A percentile compares a stretch with the other conserved stretches of the same genome.
Evolutionary conservation across 805 yeast species (phyloP).

Genomic region (Peterozyma toletana): DNA sequence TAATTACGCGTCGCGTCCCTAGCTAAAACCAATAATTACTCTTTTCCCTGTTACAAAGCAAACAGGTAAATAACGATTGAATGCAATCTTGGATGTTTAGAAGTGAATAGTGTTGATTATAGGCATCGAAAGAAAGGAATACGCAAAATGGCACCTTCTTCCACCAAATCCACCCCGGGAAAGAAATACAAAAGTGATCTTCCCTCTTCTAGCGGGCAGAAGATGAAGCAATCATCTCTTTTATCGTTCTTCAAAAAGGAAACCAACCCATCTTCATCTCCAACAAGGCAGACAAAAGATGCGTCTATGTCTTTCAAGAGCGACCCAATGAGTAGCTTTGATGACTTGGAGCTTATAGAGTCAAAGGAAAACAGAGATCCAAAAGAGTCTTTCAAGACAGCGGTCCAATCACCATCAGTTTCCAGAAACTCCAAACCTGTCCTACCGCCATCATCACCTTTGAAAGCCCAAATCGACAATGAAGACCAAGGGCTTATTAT

Average conservation of each 20-base stretch:
- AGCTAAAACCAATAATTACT: too few species aligned
- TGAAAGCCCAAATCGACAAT: background rate
- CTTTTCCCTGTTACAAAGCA: too few species aligned
- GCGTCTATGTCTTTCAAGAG: background rate
- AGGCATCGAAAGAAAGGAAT: background rate
- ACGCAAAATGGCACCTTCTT: background rate
- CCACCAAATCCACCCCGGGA: slow-evolving; percentile 3
- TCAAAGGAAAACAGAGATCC: slow-evolving; percentile 5
- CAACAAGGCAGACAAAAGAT: slow-evolving; percentile 1
- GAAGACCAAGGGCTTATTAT: too few species aligned
- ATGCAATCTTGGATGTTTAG: too few species aligned
- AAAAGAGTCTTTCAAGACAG: slow-evolving; percentile 1
- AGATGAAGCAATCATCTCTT: slow-evolving; percentile 27
- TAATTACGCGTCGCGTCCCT: too few species aligned
- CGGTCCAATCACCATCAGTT: background rate
- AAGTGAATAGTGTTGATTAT: too few species aligned
- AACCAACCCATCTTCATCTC: slow-evolving; percentile 19
- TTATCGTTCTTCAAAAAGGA: slow-evolving; percentile 12
- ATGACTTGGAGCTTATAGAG: slow-evolving; percentile 1
- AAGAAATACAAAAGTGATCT: slow-evolving; percentile 6
- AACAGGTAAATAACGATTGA: too few species aligned
- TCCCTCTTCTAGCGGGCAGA: slow-evolving; percentile 20
- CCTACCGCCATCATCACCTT: slow-evolving; percentile 3
- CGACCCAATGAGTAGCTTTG: background rate
- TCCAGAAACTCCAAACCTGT: too few species aligned